These are phyloP conservation scores for Cladosporium sp. DNA, from an alignment of 2,329 filamentous ascomycete genomes.

Conservation along the genomic window DNA sequence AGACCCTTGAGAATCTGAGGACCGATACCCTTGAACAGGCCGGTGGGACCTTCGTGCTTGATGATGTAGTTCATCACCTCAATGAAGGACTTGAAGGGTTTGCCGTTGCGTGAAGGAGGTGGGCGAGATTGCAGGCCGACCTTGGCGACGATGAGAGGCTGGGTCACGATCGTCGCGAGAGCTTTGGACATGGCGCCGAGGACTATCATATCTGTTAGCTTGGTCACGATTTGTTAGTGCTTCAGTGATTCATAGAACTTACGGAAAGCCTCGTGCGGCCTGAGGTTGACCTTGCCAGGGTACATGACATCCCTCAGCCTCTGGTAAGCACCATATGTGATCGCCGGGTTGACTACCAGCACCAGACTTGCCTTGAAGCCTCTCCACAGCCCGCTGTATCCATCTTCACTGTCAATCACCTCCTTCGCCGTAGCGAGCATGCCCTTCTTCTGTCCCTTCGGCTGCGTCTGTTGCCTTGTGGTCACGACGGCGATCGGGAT, in stretches of 20 bases:
- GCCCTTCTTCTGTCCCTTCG: conserved; percentile 77
- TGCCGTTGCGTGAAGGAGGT: conserved; percentile 75
- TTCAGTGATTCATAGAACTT: conserved; percentile 40
- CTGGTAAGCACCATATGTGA: conserved; percentile 97
- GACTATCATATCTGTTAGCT: conserved; percentile 48
- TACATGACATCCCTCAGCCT: conserved; percentile 74
- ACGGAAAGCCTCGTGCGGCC: conserved; percentile 88
- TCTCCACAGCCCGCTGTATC: conserved; percentile 84
- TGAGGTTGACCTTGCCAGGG: conserved; percentile 69
- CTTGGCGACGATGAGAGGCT: conserved; percentile 96
- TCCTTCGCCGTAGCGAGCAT: conserved; percentile 83
- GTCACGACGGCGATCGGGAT: conserved; percentile 95
- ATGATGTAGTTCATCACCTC: conserved; percentile 96
- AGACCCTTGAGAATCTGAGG: conserved; percentile 92
- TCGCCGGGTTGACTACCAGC: conserved; percentile 90
- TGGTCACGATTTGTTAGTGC: background rate
- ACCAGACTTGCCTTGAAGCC: conserved; percentile 94
- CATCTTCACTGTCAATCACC: conserved; percentile 86
- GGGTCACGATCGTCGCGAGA: conserved; percentile 84
- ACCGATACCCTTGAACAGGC: conserved; percentile 95
- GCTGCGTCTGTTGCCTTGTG: conserved; percentile 91
- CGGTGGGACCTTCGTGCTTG: conserved; percentile 74
- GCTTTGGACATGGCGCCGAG: conserved; percentile 91
- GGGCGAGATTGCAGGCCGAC: conserved; percentile 93
- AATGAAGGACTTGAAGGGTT: conserved; percentile 86